Conservation (phyloP, 129 eudicot genomes). For the Helianthus annuus region DNA sequence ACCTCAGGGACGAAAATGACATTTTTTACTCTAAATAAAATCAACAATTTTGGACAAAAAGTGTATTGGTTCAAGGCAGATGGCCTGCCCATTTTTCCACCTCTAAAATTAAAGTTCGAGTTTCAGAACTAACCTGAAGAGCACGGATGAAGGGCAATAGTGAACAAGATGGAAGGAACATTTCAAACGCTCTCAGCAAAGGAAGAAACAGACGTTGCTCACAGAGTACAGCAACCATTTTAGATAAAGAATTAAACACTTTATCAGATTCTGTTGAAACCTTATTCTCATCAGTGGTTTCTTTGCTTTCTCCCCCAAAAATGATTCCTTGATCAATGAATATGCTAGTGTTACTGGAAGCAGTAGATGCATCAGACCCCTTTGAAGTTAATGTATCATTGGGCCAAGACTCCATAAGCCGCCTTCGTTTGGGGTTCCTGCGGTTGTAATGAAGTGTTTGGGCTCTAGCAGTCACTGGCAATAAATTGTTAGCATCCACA, state of each 20-base stretch:
- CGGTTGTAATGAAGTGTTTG: slow-evolving; percentile 77
- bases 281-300: slow-evolving; percentile 34
- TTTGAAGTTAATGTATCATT: slow-evolving; percentile 38
- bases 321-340: slow-evolving; percentile 43
- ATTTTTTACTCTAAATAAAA: background rate
- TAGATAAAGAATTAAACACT: slow-evolving; percentile 56
- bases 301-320: slow-evolving; percentile 48
- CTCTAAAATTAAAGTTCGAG: slow-evolving; percentile 1
- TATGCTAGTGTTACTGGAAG: slow-evolving; percentile 38
- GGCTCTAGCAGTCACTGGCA: slow-evolving; percentile 55
- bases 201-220: slow-evolving; percentile 87
- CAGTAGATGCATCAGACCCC: slow-evolving; percentile 43
- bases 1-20: no score
- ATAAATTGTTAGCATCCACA: slow-evolving; percentile 76
- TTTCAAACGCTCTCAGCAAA: slow-evolving; percentile 86
- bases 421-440: slow-evolving; percentile 79
- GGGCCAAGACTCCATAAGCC: slow-evolving; percentile 55
- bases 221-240: slow-evolving; percentile 90
- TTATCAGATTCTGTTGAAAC: slow-evolving; percentile 47
- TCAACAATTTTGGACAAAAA: background rate
- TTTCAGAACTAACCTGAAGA: slow-evolving; percentile 68
- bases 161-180: slow-evolving; percentile 93
- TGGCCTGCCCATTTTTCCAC: background rate
- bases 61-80: slow-evolving; percentile 1
- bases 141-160: slow-evolving; percentile 93